Percentiles rank a stretch among this genome's conserved stretches.
Evolutionary conservation across 2,329 filamentous ascomycete genomes (phyloP).

Genomic region (Claviceps fusiformis): DNA sequence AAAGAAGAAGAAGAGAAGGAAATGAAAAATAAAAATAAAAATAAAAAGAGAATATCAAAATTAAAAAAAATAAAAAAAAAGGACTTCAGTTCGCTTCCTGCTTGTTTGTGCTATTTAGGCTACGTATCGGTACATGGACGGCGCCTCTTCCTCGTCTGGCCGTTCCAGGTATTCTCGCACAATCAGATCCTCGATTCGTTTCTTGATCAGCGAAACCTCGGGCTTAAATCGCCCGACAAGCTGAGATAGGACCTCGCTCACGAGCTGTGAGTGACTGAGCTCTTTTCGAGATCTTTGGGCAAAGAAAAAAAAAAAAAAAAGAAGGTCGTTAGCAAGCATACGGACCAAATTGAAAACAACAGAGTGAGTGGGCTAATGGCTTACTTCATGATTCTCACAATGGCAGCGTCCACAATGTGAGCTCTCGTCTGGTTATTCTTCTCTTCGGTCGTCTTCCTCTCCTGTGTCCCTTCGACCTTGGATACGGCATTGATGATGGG

Average conservation of each 20-base stretch:
- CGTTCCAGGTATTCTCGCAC: slow-evolving; percentile 67
- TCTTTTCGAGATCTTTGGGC: slow-evolving; percentile 54
- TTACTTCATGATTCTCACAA: slow-evolving; percentile 79
- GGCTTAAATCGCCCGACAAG: slow-evolving; percentile 59
- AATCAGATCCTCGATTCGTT: slow-evolving; percentile 65
- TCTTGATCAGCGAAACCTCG: slow-evolving; percentile 66
- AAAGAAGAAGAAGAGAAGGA: not conserved
- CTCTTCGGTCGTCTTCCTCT: slow-evolving; percentile 58
- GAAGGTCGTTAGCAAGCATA: not conserved
- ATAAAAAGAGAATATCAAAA: not conserved
- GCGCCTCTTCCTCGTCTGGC: slow-evolving; percentile 47
- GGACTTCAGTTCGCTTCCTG: not conserved
- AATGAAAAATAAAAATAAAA: not conserved
- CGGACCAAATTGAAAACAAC: not conserved
- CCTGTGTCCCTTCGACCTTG: slow-evolving; percentile 65
- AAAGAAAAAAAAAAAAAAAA: not conserved
- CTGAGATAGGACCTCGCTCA: slow-evolving; percentile 59
- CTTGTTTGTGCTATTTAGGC: slow-evolving; percentile 31
- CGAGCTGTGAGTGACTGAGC: slow-evolving; percentile 53
- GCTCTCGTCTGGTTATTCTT: slow-evolving; percentile 61
- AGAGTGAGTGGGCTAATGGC: slow-evolving; percentile 17
- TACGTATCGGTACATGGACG: slow-evolving; percentile 57
- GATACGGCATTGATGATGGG: slow-evolving; percentile 70
- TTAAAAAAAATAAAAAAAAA: not conserved
- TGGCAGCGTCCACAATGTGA: slow-evolving; percentile 60